Conservation (phyloP, 768 basidiomycete genomes). For the Lentinula guzmanii region DNA sequence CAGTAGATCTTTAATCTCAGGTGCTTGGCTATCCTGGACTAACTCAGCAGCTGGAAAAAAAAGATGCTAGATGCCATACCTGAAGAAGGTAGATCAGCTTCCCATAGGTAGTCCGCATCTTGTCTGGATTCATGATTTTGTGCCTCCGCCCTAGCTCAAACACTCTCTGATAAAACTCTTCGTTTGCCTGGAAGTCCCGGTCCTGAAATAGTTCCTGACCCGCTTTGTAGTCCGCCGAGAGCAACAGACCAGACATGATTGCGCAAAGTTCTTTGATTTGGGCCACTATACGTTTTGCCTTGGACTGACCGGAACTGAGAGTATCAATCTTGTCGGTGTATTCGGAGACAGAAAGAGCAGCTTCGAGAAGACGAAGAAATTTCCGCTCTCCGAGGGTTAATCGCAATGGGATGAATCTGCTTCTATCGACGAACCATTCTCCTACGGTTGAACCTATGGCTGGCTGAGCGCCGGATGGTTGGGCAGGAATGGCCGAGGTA, state of each 20-base stretch:
- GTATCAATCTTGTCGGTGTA: conserved; percentile 91
- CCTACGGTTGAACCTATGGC: conserved; percentile 56
- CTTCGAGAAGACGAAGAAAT: conserved; percentile 78
- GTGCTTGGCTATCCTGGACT: conserved; percentile 74
- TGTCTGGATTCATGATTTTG: conserved; percentile 91
- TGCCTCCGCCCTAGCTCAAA: conserved; percentile 82
- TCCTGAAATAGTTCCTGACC: conserved; percentile 85
- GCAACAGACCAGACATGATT: conserved; percentile 77
- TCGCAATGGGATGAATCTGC: conserved; percentile 77
- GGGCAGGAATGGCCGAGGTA: conserved; percentile 17
- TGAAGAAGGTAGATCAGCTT: conserved; percentile 81
- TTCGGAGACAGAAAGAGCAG: conserved; percentile 78
- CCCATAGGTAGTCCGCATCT: conserved; percentile 86
- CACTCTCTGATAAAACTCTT: conserved; percentile 71
- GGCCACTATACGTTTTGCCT: conserved; percentile 81
- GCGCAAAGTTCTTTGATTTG: conserved; percentile 86
- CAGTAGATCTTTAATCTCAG: conserved; percentile 75
- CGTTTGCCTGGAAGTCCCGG: conserved; percentile 75
- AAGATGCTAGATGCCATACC: conserved; percentile 30
- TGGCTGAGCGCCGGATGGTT: conserved; percentile 52
- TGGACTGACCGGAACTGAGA: conserved; percentile 68
- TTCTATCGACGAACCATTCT: conserved; percentile 81
- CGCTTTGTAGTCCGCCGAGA: conserved; percentile 81
- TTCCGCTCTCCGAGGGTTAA: conserved; percentile 73
- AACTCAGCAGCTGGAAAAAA: conserved; percentile 1